phyloP scores from a whole-genome alignment of 1,139 yeast genomes.

The Pichia sp. region DNA sequence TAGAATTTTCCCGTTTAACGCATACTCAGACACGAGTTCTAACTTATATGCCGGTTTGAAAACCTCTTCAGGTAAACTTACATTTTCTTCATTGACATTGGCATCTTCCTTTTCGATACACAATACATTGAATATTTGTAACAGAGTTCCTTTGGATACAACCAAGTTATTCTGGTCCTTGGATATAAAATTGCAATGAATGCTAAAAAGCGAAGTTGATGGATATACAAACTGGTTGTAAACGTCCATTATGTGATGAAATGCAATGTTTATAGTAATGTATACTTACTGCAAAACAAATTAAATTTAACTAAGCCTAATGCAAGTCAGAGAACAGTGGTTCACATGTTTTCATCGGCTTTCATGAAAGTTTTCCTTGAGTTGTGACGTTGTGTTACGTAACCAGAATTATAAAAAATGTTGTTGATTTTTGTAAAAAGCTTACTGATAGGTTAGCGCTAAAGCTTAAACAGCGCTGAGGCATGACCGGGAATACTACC shows the following conservation, averaged over 20 bases:
- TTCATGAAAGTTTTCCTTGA: neutral
- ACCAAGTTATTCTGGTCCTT: constrained; percentile 50
- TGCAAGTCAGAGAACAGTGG: too few species aligned
- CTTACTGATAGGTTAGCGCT: too few species aligned
- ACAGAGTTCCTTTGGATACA: constrained; percentile 65
- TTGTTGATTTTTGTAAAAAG: too few species aligned
- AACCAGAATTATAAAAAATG: too few species aligned
- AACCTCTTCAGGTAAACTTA: neutral
- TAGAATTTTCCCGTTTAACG: constrained; percentile 65
- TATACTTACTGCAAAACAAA: too few species aligned
- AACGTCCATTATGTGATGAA: constrained; percentile 58
- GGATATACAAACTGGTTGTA: constrained; percentile 80
- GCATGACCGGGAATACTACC: too few species aligned
- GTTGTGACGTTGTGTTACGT: neutral
- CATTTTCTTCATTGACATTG: constrained; percentile 14
- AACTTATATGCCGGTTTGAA: constrained; percentile 35
- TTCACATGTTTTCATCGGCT: neutral
- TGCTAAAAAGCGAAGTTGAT: constrained; percentile 60
- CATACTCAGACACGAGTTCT: constrained; percentile 59
- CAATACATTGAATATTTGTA: constrained; percentile 59
- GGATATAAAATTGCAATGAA: constrained; percentile 60
- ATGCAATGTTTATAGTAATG: too few species aligned
- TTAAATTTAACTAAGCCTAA: too few species aligned
- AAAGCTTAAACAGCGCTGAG: too few species aligned
- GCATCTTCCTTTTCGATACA: neutral